Percentiles rank a stretch among this genome's conserved stretches.
These are phyloP conservation scores for Backusella parvicylindrica DNA, from an alignment of 192 early-diverging fungal genomes.

Conservation along the genomic window DNA sequence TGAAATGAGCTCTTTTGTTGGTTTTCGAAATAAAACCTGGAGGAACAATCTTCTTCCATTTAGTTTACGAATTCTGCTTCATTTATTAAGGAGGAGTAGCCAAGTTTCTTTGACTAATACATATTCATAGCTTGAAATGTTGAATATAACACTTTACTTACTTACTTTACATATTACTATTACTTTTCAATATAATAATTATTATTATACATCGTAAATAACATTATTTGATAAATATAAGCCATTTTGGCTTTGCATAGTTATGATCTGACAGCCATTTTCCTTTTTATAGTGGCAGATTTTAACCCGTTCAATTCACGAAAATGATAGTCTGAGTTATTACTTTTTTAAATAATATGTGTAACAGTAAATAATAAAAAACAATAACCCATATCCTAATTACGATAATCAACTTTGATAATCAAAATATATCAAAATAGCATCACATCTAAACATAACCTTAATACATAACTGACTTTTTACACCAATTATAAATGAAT, in stretches of 20 bases:
- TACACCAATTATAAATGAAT: no score
- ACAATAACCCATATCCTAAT: not conserved
- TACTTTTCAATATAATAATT: not conserved
- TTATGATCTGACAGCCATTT: not conserved
- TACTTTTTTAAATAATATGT: not conserved
- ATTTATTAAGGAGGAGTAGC: not conserved
- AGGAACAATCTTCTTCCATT: constrained; percentile 3
- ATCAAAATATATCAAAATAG: no score
- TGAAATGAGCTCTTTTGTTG: not conserved
- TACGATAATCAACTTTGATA: not conserved
- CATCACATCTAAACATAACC: not conserved
- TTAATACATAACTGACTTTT: no score
- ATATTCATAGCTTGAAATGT: not conserved
- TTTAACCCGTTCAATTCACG: constrained; percentile 2
- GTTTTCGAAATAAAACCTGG: not conserved
- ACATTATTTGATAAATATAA: not conserved
- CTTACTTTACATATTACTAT: not conserved
- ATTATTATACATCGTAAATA: not conserved
- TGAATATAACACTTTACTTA: not conserved
- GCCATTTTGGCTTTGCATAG: not conserved
- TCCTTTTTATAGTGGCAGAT: not conserved
- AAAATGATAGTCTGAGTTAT: not conserved
- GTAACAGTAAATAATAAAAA: not conserved
- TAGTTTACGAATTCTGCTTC: not conserved
- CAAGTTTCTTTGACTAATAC: not conserved